Evolutionary conservation across 1,284 basidiomycete species (phyloP).

Genomic region (Malassezia yamatoensis): DNA sequence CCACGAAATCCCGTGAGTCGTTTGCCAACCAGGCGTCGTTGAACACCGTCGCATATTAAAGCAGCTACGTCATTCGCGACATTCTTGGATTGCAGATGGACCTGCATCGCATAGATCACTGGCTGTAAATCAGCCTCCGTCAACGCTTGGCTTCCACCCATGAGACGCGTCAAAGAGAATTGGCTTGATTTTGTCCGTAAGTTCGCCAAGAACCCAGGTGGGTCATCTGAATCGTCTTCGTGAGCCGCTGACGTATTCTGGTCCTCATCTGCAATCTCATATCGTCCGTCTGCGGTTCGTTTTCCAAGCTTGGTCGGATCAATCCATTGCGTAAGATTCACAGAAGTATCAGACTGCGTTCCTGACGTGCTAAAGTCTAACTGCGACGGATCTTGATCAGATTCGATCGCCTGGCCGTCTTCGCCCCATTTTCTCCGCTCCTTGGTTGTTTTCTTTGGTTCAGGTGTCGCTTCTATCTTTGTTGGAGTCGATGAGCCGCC

Average conservation of each 20-base stretch:
- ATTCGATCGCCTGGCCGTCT: conserved; percentile 52
- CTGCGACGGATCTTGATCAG: conserved; percentile 64
- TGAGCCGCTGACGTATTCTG: conserved; percentile 24
- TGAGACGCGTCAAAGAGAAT: conserved; percentile 55
- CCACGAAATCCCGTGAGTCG: conserved; percentile 39
- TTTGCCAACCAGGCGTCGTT: conserved; percentile 75
- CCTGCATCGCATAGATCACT: conserved; percentile 84
- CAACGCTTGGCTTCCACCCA: conserved; percentile 58
- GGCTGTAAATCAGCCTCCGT: conserved; percentile 74
- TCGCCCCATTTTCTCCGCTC: conserved; percentile 84
- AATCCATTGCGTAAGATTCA: conserved; percentile 49
- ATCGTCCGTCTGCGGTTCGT: conserved; percentile 69
- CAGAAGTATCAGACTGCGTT: conserved; percentile 51
- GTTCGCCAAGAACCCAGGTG: conserved; percentile 53
- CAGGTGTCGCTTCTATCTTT: conserved; percentile 39
- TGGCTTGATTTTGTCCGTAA: not conserved
- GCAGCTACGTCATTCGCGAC: conserved; percentile 91
- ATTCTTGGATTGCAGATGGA: conserved; percentile 96
- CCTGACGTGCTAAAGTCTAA: conserved; percentile 65
- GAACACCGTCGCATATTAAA: conserved; percentile 85
- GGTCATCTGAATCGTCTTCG: conserved; percentile 55
- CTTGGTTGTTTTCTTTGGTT: conserved; percentile 57
- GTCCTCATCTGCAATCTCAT: conserved; percentile 82
- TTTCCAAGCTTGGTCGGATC: conserved; percentile 67
- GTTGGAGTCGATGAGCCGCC: conserved; percentile 51